Base-by-base conservation (phyloP, 176 grass and related monocot genomes). In the Bolboschoenus planiculmis region DNA sequence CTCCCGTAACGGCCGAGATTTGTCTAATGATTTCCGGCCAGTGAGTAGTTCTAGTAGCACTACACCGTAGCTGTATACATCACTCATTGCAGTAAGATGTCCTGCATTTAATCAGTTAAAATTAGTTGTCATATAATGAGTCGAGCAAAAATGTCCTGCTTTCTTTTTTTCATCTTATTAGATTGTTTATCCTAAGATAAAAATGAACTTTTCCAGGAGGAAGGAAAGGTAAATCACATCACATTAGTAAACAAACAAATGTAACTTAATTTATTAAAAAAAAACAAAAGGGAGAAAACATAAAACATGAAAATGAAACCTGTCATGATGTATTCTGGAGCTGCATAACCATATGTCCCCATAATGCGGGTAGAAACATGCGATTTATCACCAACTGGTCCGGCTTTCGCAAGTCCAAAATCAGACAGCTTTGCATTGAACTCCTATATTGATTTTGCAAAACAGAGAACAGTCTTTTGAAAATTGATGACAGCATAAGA, bases 371-470 rank as follows among this genome's bases (percentile, higher is more conserved):
- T 90, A 71, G 88, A 86, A 53, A 90, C 84, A 55, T 90, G 88
- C 7, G 88, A 90, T 59, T 84, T 67, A 56, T 90, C 88, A 24
- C 88, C 88, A 44, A 90, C 88, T 56, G 88, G 88, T 80, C 88
- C 84, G 67, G 85, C 88, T 84, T 90, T 90, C 84, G 88, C 88
- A 62, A 90, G 84, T 29, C 88, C 88, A 80, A 90, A 90, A 84
- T 90, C 88, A 86, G 88, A 90, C 78, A 90, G 60, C 72, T 90
- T 90, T 42, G 88, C 88, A 80, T 90, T 90, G 88, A 84, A 90
- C 6, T 90, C 88, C 88, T 90, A 31, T 10, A 83, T 16, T 42
- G 44, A 78, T 78, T 53, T 8, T 77, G 46, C 24, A 53, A 29
- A 77, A 53, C 24, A 77, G 72, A 53, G 24, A 77, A 27, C 13